Conservation (phyloP, 1,284 basidiomycete species). For the Naganishia albida region DNA sequence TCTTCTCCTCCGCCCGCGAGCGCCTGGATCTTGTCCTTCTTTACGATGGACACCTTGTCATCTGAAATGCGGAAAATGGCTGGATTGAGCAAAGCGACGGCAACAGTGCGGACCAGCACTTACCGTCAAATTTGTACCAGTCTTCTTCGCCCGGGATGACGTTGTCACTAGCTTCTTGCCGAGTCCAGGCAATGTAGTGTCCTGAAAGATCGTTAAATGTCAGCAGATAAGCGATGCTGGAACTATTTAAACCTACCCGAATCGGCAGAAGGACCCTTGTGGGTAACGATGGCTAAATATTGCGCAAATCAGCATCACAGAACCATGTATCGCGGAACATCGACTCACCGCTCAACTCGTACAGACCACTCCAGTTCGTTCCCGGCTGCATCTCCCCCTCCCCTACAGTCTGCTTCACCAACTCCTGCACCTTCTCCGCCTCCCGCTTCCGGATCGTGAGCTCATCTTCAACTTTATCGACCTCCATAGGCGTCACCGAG, state of each 20-base stretch:
- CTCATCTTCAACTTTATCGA: conserved; percentile 31
- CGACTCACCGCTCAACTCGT: conserved; percentile 53
- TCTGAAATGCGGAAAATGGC: conserved; percentile 66
- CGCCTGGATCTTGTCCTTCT: conserved; percentile 74
- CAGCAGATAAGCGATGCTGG: conserved; percentile 28
- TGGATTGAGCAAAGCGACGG: neutral
- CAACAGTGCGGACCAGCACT: conserved; percentile 18
- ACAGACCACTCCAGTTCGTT: conserved; percentile 47
- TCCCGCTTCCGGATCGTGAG: conserved; percentile 43
- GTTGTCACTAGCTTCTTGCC: conserved; percentile 40
- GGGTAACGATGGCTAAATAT: conserved; percentile 80
- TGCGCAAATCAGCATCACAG: neutral
- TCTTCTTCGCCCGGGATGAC: conserved; percentile 45
- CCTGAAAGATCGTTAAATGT: conserved; percentile 51
- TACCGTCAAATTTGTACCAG: conserved; percentile 71
- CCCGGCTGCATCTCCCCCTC: conserved; percentile 35
- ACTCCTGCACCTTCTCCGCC: conserved; percentile 37
- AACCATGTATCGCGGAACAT: neutral
- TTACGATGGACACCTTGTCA: conserved; percentile 70
- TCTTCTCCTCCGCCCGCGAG: conserved; percentile 83
- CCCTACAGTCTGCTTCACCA: conserved; percentile 39
- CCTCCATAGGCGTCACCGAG: conserved; percentile 21
- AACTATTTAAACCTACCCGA: conserved; percentile 56
- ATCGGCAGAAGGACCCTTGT: conserved; percentile 94
- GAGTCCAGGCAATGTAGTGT: conserved; percentile 81